Evolutionary conservation across 345 rosid genomes (phyloP), one percentile per base, ranked within the genome.

Genomic region (Physaria fendleri): DNA sequence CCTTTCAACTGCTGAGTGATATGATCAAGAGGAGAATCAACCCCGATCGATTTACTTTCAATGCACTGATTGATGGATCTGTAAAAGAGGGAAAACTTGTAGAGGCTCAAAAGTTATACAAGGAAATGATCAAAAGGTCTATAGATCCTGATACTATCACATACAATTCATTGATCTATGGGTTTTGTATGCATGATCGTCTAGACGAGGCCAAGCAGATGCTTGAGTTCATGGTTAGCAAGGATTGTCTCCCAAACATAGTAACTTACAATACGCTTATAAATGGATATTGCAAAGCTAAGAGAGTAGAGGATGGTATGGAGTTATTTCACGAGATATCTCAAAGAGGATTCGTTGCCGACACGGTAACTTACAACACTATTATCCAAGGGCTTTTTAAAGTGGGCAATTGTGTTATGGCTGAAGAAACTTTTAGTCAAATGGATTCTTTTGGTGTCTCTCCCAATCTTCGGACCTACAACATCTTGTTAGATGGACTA

Each of bases 241-340:
- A 34, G 0, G 46, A 13, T 0, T 44, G 45, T 27, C n/a, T 44
- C 1, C 74, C 77, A 17, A 2, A 53, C 2, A 11, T 41, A n/a
- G 29, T 34, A n/a, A 74, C 72, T 0, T 74, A 57, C 9, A 68
- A 8, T 33, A 20, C 68, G 2, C 37, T 79, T 2, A 24, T 79
- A 2, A 41, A 50, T 18, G 68, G 76, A 5, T 72, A 54, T 16
- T 65, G 75, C 6, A 32, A 65, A 50, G 17, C 6, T 9, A 70
- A 55, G 41, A 41, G 21, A 6, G 24, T 75, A 28, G 58, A 64
- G 3, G 33, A 65, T 4, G 79, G 75, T 12, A 21, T 49, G 33
- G 20, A 32, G 11, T 33, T 65, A 46, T 62, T 63, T 10, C 24
- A 5, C 10, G 61, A 32, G 64, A 50, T 66, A 71, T 45, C 49